Evolutionary conservation across 495 filamentous ascomycete genomes (phyloP).

Genomic region (Neurospora sp.): DNA sequence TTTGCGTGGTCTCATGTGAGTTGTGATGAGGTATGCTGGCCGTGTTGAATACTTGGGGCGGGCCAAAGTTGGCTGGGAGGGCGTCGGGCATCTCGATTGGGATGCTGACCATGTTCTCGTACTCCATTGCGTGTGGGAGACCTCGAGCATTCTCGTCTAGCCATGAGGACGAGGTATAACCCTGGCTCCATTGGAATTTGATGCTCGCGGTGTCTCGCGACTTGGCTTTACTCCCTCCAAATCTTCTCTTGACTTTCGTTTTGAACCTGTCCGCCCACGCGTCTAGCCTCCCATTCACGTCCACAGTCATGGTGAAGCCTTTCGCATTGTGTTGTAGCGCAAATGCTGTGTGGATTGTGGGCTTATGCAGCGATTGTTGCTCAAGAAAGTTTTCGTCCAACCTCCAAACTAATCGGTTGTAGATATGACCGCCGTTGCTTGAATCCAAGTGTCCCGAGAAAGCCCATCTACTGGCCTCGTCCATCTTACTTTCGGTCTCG

Average conservation of each 20-base stretch:
- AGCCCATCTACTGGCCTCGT: conserved; percentile 6
- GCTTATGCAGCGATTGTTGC: conserved; percentile 18
- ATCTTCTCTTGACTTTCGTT: background rate
- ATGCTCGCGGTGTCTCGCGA: conserved; percentile 4
- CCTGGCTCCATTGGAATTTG: conserved; percentile 13
- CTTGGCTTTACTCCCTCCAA: background rate
- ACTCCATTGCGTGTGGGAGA: conserved; percentile 14
- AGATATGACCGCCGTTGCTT: conserved; percentile 4
- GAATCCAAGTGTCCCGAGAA: conserved; percentile 1
- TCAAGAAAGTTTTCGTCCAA: conserved; percentile 23
- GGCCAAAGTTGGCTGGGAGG: conserved; percentile 5
- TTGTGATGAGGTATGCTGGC: background rate
- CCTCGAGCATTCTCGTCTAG: conserved; percentile 13
- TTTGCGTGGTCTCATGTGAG: background rate
- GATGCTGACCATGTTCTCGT: conserved; percentile 10
- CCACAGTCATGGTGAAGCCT: conserved; percentile 24
- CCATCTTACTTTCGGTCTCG: conserved; percentile 5
- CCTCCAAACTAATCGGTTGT: conserved; percentile 21
- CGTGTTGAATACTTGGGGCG: background rate
- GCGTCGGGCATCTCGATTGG: conserved; percentile 16
- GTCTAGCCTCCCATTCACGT: conserved; percentile 16
- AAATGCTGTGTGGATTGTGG: conserved; percentile 22
- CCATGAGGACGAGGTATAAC: conserved; percentile 2
- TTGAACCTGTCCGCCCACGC: conserved; percentile 3
- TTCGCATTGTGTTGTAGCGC: conserved; percentile 23